Conservation (phyloP, 176 grass and related monocot genomes). For the Chrysopogon serrulatus region DNA sequence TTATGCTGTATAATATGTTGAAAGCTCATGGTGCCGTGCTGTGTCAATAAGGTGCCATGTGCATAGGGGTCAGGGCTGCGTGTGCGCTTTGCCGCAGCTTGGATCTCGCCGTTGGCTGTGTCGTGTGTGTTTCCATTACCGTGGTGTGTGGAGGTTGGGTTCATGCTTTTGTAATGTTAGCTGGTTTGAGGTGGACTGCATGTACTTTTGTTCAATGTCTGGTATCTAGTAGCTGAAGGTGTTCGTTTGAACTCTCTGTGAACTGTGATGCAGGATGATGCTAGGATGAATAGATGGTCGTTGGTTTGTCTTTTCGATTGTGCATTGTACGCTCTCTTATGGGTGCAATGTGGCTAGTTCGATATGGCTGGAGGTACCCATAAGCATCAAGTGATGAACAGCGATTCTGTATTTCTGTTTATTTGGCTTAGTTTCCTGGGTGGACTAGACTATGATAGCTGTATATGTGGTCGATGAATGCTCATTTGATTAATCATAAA, state of each 20-base stretch:
- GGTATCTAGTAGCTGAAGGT: neutral
- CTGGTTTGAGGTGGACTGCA: neutral
- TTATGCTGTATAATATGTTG: neutral
- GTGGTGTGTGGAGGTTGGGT: neutral
- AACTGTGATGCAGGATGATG: neutral
- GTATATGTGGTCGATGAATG: neutral
- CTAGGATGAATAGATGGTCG: neutral
- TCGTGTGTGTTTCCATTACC: neutral
- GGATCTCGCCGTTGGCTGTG: neutral
- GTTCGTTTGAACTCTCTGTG: neutral
- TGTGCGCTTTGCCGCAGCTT: neutral
- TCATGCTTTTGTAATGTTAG: constrained; percentile 18
- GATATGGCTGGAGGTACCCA: neutral
- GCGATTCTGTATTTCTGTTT: too few relatives aligned
- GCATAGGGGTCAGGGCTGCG: neutral
- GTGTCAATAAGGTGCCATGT: neutral
- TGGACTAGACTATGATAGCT: too few relatives aligned
- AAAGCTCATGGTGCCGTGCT: neutral
- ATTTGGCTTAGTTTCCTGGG: too few relatives aligned
- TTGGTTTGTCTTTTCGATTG: neutral
- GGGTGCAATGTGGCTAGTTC: neutral
- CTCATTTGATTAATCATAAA: too few relatives aligned
- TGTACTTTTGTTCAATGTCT: constrained; percentile 29
- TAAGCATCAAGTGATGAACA: neutral
- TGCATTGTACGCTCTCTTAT: neutral